phyloP scores from a whole-genome alignment of 2,329 filamentous ascomycete species.

The Calonectria pseudoturangicola region DNA sequence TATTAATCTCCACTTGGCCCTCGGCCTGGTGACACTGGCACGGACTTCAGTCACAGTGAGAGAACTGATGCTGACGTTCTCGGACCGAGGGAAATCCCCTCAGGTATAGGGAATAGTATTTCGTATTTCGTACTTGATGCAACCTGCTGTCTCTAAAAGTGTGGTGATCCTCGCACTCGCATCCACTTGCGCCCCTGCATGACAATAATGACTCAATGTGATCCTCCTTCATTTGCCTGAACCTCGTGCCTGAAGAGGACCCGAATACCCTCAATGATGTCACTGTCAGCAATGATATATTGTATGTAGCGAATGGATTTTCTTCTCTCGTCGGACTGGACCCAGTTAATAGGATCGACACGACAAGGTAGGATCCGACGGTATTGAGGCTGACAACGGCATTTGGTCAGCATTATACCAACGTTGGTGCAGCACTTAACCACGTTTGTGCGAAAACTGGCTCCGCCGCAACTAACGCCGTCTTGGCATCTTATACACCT shows the following conservation, averaged over 20 bases:
- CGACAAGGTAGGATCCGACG: too few relatives aligned
- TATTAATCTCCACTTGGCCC: too few relatives aligned
- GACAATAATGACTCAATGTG: background rate
- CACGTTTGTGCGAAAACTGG: background rate
- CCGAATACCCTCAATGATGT: background rate
- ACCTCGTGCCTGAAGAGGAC: background rate
- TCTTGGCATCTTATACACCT: conserved; percentile 14
- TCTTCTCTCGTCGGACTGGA: background rate
- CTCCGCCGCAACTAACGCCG: background rate
- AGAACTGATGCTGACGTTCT: too few relatives aligned
- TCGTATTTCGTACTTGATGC: too few relatives aligned
- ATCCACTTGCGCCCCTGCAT: background rate
- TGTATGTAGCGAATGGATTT: background rate
- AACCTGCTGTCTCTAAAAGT: background rate
- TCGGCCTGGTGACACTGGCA: too few relatives aligned
- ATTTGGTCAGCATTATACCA: background rate
- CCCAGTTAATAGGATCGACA: background rate
- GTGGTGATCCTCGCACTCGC: background rate
- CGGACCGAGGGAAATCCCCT: too few relatives aligned
- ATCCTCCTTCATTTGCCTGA: background rate
- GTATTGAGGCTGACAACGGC: background rate
- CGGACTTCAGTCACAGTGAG: too few relatives aligned
- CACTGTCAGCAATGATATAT: background rate
- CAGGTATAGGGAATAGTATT: too few relatives aligned
- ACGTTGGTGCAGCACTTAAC: background rate